These are phyloP conservation scores for Vigna mungo DNA, from an alignment of 306 rosid genomes.

Conservation along the genomic window DNA sequence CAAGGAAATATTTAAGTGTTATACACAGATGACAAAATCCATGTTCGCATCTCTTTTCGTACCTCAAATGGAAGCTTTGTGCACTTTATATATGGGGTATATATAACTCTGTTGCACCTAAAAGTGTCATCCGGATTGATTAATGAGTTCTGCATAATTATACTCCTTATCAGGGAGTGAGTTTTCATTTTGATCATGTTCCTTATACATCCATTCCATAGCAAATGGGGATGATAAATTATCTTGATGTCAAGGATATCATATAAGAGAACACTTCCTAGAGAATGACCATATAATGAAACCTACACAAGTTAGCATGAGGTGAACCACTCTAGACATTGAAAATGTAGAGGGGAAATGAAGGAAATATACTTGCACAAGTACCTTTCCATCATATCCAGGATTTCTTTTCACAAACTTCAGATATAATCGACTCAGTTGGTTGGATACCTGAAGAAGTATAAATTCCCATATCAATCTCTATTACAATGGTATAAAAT, in stretches of 20 bases:
- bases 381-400: too few relatives aligned
- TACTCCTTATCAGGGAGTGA: slow-evolving; percentile 46
- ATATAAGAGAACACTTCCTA: slow-evolving; percentile 97
- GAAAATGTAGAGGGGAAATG: too few relatives aligned
- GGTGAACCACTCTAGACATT: too few relatives aligned
- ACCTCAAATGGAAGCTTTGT: slow-evolving; percentile 95
- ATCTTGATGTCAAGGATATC: slow-evolving; percentile 99
- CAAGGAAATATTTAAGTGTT: slow-evolving; percentile 29
- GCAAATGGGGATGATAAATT: slow-evolving; percentile 83
- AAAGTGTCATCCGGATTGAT: slow-evolving; percentile 55
- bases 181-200: slow-evolving; percentile 52
- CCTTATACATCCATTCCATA: slow-evolving; percentile 72
- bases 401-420: too few relatives aligned
- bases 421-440: slow-evolving; percentile 75
- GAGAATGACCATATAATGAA: too few relatives aligned
- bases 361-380: too few relatives aligned
- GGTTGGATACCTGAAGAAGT: slow-evolving; percentile 81
- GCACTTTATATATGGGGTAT: slow-evolving; percentile 78
- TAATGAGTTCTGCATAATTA: slow-evolving; percentile 48
- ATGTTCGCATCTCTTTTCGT: slow-evolving; percentile 29
- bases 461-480: slow-evolving; percentile 40
- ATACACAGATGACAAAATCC: slow-evolving; percentile 23
- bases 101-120: slow-evolving; percentile 58
- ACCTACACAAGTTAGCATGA: too few relatives aligned
- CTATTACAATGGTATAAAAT: slow-evolving; percentile 23